phyloP scores from a whole-genome alignment of 352 stramenopile species.

The Plasmopara halstedii region DNA sequence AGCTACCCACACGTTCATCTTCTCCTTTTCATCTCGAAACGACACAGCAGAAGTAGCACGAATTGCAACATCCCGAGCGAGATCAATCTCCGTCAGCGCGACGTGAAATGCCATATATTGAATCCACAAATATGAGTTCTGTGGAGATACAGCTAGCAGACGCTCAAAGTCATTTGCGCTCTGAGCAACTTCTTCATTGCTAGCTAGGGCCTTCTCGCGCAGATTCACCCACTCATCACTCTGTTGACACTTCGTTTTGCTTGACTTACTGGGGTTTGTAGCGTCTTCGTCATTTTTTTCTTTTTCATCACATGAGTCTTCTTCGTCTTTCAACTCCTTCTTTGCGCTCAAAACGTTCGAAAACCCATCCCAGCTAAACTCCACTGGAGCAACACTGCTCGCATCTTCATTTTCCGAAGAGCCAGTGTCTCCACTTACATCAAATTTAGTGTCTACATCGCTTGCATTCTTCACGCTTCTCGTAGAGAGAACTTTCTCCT shows the following conservation, averaged over 20 bases:
- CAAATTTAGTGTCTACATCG: constrained; percentile 26
- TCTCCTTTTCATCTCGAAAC: constrained; percentile 94
- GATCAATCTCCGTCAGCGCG: constrained; percentile 89
- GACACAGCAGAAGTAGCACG: constrained; percentile 91
- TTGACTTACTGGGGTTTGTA: constrained; percentile 75
- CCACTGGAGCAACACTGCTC: constrained; percentile 31
- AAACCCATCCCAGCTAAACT: constrained; percentile 85
- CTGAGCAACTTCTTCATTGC: constrained; percentile 88
- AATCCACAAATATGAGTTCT: constrained; percentile 96
- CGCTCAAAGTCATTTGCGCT: constrained; percentile 93
- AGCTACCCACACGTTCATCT: constrained; percentile 96
- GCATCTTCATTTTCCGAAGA: constrained; percentile 56
- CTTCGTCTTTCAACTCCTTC: constrained; percentile 34
- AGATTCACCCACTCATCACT: constrained; percentile 93
- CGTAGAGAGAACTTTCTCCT: constrained; percentile 36
- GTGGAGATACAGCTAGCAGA: constrained; percentile 89
- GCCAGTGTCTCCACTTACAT: constrained; percentile 45
- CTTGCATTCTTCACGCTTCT: constrained; percentile 29
- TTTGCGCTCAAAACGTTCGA: constrained; percentile 54
- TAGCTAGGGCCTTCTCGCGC: constrained; percentile 90
- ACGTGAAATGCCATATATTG: constrained; percentile 98
- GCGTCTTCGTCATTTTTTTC: constrained; percentile 37
- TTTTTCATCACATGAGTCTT: constrained; percentile 45
- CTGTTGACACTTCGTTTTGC: constrained; percentile 86
- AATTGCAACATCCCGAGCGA: constrained; percentile 89